A percentile compares a stretch with the other conserved stretches of the same genome.
These are phyloP conservation scores for Zygotorulaspora sp. DNA, from an alignment of 805 yeast genomes.

Conservation along the genomic window DNA sequence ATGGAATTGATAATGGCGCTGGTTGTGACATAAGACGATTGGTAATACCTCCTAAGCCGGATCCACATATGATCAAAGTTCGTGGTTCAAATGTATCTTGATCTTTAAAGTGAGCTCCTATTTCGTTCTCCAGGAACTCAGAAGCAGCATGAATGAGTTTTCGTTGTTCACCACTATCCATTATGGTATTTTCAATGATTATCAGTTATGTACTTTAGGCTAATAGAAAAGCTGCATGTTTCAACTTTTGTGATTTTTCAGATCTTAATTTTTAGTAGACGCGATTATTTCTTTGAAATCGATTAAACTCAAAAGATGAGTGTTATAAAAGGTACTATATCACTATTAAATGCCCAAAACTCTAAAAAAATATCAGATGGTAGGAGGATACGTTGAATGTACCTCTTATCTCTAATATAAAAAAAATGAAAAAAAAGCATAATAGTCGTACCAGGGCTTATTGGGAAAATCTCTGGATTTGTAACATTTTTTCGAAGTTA, in stretches of 20 bases:
- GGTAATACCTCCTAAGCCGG: slow-evolving; percentile 88
- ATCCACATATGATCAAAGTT: slow-evolving; percentile 83
- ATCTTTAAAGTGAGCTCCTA: slow-evolving; percentile 15
- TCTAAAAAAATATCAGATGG: slow-evolving; percentile 2
- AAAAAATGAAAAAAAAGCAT: slow-evolving; percentile 1
- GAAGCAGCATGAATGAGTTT: slow-evolving; percentile 16
- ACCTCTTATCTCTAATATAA: neutral
- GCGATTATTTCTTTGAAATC: too few relatives aligned
- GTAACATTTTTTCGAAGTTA: too few relatives aligned
- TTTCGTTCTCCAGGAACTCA: slow-evolving; percentile 13
- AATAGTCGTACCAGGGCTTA: too few relatives aligned
- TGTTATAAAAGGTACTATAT: neutral
- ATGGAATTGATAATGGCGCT: slow-evolving; percentile 50
- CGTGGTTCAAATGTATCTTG: slow-evolving; percentile 42
- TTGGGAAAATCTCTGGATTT: too few relatives aligned
- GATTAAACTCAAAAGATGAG: too few relatives aligned
- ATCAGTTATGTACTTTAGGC: neutral
- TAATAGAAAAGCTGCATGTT: too few relatives aligned
- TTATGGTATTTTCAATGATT: slow-evolving; percentile 10
- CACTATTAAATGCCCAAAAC: slow-evolving; percentile 1
- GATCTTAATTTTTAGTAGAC: too few relatives aligned
- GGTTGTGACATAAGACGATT: slow-evolving; percentile 36
- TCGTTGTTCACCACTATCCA: slow-evolving; percentile 19
- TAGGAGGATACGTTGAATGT: neutral
- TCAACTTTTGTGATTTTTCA: too few relatives aligned